Evolutionary conservation across 1,284 basidiomycete genomes (phyloP), one percentile per base, ranked within the genome.

Genomic region (Leccinum solheimii): DNA sequence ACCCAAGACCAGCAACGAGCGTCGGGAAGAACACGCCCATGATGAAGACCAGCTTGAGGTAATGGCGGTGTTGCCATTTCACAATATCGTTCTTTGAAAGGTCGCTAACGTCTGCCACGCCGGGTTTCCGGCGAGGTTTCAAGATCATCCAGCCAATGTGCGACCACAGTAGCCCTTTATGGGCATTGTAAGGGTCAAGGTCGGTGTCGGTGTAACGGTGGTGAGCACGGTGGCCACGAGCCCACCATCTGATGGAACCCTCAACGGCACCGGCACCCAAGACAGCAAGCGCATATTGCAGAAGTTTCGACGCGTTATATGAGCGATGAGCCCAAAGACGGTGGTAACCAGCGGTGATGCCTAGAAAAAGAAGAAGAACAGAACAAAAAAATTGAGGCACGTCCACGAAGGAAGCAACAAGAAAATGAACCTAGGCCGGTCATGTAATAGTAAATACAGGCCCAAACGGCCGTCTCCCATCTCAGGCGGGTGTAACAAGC

Each of bases 61-160:
- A 97, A 80, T 86, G 83, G 64, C 84, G 84, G 79, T 95, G 94
- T 78, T 97, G 95, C 92, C 92, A 97, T 72, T 82, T 80, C 62
- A 97, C 85, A 64, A 97, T 81, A 36, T 82, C 80, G 78, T 86
- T 92, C 76, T 87, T 87, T 67, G 83, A 86, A 58, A 97, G 78
- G 76, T 97, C 95, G 59, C 87, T 90, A 52, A 97, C 84, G 70
- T 97, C 95, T 19, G 94, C 94, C 45, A 91, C 87, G 72, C 94
- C 95, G 40, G 93, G 94, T 75, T 85, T 92, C 65, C 90, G 84
- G 58, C 94, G 86, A 55, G 95, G 93, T 80, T 95, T 95, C 77
- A 97, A 68, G 66, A 97, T 72, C 91, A 97, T 95, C 95, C 95
- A 97, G 52, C 94, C 94, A 64, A 96, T 80, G 72, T 97, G 95